These are phyloP conservation scores for Papiliotrema fonsecae DNA, from an alignment of 1,284 basidiomycete species.

Conservation along the genomic window DNA sequence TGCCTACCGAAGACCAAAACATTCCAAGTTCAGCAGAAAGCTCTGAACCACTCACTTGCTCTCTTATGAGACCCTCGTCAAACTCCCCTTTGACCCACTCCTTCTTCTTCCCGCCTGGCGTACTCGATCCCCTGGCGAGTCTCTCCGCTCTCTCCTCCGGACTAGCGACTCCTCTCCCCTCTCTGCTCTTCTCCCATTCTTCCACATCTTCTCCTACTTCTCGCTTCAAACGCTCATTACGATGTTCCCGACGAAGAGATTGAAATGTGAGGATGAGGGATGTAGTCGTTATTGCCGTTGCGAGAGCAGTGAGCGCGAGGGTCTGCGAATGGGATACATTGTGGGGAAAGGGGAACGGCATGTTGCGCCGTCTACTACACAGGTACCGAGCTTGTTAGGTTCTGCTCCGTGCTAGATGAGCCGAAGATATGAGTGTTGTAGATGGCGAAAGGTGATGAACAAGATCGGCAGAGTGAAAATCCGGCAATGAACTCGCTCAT, in stretches of 20 bases:
- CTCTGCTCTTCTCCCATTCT: conserved; percentile 34
- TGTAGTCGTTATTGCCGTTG: conserved; percentile 39
- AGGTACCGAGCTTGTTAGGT: too few species aligned
- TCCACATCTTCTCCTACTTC: conserved; percentile 46
- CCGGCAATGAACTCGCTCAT: not conserved
- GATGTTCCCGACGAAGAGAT: conserved; percentile 38
- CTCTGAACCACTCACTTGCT: conserved; percentile 48
- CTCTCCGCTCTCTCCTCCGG: conserved; percentile 27
- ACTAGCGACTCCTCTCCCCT: conserved; percentile 18
- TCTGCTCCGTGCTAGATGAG: too few species aligned
- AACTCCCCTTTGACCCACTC: conserved; percentile 51
- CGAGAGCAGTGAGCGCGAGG: conserved; percentile 39
- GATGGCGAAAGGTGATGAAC: not conserved
- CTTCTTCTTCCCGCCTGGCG: conserved; percentile 14
- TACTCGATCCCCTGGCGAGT: conserved; percentile 19
- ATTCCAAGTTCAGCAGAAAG: not conserved
- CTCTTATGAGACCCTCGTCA: conserved; percentile 70
- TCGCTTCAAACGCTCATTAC: conserved; percentile 42
- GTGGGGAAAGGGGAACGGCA: conserved; percentile 8
- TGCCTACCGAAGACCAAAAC: not conserved
- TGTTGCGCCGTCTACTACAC: not conserved
- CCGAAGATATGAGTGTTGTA: too few species aligned
- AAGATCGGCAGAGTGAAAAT: not conserved
- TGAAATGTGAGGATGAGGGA: conserved; percentile 44
- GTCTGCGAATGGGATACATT: conserved; percentile 26